Conservation (phyloP, 305 asterid species). For the Ilex paraguariensis region DNA sequence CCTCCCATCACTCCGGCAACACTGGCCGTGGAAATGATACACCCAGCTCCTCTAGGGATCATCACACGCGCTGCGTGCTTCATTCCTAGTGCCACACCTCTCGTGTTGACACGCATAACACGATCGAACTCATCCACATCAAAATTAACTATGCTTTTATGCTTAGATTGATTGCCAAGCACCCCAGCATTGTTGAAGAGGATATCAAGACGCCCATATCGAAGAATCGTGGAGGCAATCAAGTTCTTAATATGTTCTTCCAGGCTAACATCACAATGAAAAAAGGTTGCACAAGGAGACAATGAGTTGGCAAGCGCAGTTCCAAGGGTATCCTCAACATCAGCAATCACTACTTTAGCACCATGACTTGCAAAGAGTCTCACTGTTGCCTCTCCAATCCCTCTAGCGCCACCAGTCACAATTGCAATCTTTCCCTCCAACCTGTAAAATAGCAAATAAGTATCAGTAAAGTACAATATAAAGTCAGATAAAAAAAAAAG, state of each 20-base stretch:
- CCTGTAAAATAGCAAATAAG: conserved; percentile 17
- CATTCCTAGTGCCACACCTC: conserved; percentile 70
- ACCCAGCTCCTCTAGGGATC: conserved; percentile 44
- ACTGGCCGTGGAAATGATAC: conserved; percentile 73
- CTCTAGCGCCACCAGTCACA: conserved; percentile 79
- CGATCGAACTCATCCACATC: conserved; percentile 61
- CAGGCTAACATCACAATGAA: conserved; percentile 61
- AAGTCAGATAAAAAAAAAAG: neutral
- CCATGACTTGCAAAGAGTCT: conserved; percentile 72
- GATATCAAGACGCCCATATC: conserved; percentile 51
- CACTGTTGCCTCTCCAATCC: conserved; percentile 82
- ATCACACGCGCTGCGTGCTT: conserved; percentile 82
- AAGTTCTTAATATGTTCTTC: conserved; percentile 50
- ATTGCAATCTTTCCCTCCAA: conserved; percentile 74
- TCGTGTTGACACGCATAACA: conserved; percentile 60
- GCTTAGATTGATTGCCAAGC: conserved; percentile 59
- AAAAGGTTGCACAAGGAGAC: conserved; percentile 32
- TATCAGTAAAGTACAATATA: too few species aligned
- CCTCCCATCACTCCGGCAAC: conserved; percentile 81
- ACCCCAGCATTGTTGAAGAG: conserved; percentile 83
- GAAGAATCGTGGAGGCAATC: conserved; percentile 37
- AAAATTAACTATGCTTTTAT: conserved; percentile 61
- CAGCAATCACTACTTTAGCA: conserved; percentile 64
- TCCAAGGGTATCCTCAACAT: conserved; percentile 54
- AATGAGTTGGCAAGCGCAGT: conserved; percentile 36